These are phyloP conservation scores for Didymella lethalis DNA, from an alignment of 2,329 filamentous ascomycete genomes.

Conservation along the genomic window DNA sequence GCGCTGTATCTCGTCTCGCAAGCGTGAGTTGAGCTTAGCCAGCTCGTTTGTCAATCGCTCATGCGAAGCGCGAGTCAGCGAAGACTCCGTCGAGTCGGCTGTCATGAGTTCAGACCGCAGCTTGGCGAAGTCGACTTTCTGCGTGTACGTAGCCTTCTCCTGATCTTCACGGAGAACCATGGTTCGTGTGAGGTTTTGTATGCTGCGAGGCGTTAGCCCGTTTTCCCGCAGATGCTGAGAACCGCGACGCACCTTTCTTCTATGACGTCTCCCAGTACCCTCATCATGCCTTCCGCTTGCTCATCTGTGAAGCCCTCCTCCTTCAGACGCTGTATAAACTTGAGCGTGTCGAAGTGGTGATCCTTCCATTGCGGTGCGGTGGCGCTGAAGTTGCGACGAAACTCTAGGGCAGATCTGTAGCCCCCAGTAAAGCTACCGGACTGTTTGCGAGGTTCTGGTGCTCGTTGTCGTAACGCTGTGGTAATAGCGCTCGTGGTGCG, in stretches of 20 bases:
- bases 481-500: conserved; percentile 19
- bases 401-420: conserved; percentile 13
- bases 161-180: conserved; percentile 98
- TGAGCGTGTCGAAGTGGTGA: conserved; percentile 97
- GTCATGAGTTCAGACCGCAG: conserved; percentile 92
- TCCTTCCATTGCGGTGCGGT: conserved; percentile 70
- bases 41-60: conserved; percentile 94
- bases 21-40: conserved; percentile 85
- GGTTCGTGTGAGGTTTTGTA: conserved; percentile 94
- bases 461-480: conserved; percentile 20
- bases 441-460: conserved; percentile 13
- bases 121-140: conserved; percentile 98
- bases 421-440: conserved; percentile 13
- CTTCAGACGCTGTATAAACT: conserved; percentile 90
- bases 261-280: conserved; percentile 93
- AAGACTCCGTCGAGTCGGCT: conserved; percentile 88
- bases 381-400: conserved; percentile 67
- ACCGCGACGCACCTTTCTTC: conserved; percentile 75
- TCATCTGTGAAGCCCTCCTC: conserved; percentile 94
- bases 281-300: conserved; percentile 98
- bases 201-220: conserved; percentile 60
- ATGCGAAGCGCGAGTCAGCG: conserved; percentile 86
- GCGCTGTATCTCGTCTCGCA: conserved; percentile 91
- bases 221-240: neutral
- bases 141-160: conserved; percentile 76